Conservation (phyloP, 345 rosid genomes). For the Dipteronia sinensis region DNA sequence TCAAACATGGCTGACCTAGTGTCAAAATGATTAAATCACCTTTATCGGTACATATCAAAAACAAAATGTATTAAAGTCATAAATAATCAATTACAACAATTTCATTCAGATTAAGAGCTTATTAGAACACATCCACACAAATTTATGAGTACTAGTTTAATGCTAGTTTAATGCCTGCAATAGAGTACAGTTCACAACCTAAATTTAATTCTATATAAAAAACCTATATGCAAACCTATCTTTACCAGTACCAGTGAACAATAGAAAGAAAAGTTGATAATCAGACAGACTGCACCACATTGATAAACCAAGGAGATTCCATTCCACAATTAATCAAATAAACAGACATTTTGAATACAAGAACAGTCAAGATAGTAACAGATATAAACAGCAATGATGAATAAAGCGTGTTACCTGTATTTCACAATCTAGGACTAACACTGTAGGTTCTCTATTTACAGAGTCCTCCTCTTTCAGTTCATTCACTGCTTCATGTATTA, state of each 20-base stretch:
- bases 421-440: slow-evolving; percentile 75
- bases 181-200: neutral
- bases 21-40: neutral
- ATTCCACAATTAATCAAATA: neutral
- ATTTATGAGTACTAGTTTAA: neutral
- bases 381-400: neutral
- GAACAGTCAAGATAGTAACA: neutral
- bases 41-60: neutral
- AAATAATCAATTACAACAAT: neutral
- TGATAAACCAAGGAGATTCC: neutral
- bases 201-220: neutral
- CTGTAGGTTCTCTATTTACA: slow-evolving; percentile 59
- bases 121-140: neutral
- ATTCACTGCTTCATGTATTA: slow-evolving; percentile 58
- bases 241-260: neutral
- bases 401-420: slow-evolving; percentile 62
- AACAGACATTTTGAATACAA: slow-evolving; percentile 5
- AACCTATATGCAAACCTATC: neutral
- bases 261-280: neutral
- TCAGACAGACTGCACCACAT: slow-evolving; percentile 1
- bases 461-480: slow-evolving; percentile 51
- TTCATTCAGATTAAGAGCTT: slow-evolving; percentile 3
- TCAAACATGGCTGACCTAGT: neutral
- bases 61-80: neutral
- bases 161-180: neutral